A percentile compares a stretch with the other conserved stretches of the same genome.
phyloP scores from a whole-genome alignment of 768 basidiomycete genomes.

The Trametes gibbosa region DNA sequence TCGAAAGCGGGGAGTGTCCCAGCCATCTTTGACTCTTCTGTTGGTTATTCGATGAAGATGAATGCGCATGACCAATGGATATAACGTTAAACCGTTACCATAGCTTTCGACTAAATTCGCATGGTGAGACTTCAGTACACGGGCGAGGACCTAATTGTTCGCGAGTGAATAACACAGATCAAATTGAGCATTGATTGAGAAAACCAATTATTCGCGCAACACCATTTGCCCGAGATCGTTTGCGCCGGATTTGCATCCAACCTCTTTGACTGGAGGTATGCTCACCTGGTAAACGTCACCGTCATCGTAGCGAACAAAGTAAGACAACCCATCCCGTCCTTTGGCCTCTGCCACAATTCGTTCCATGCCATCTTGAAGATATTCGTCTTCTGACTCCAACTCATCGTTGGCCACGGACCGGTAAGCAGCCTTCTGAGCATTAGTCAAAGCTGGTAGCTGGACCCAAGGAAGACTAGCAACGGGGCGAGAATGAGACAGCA shows the following conservation, averaged over 20 bases:
- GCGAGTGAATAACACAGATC: too few species aligned
- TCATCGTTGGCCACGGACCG: conserved; percentile 9
- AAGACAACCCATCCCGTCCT: conserved; percentile 42
- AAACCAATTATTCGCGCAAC: neutral
- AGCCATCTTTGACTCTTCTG: conserved; percentile 45
- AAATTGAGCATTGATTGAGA: too few species aligned
- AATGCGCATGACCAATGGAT: neutral
- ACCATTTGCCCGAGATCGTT: neutral
- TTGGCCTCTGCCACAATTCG: conserved; percentile 56
- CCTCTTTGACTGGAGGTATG: neutral
- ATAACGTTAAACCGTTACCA: conserved; percentile 36
- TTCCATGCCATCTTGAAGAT: conserved; percentile 15
- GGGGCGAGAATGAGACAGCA: neutral
- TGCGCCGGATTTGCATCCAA: neutral
- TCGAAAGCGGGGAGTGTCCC: conserved; percentile 54
- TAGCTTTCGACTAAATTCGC: conserved; percentile 52
- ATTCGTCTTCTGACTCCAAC: conserved; percentile 16
- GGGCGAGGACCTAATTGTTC: conserved; percentile 16
- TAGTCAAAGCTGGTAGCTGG: conserved; percentile 4
- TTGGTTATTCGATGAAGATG: neutral
- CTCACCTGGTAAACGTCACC: conserved; percentile 61
- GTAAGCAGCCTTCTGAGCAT: conserved; percentile 1
- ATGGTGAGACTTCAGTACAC: conserved; percentile 37
- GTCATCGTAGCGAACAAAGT: conserved; percentile 56
- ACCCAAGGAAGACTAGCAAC: neutral